These are phyloP conservation scores for Tephrocybe sp. DNA, from an alignment of 768 basidiomycete genomes.

Conservation along the genomic window DNA sequence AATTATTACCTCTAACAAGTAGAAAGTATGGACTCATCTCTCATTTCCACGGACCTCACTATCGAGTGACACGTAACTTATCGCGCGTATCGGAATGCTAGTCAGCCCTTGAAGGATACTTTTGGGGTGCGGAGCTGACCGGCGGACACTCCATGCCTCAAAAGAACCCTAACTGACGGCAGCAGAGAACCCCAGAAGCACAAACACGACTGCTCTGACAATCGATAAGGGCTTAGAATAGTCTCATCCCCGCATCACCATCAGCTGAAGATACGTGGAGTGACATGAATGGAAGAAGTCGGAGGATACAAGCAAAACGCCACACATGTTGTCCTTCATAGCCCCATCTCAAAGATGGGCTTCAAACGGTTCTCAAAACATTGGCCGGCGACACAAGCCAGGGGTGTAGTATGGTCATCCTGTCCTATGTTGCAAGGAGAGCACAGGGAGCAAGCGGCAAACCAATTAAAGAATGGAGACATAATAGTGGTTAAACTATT, in stretches of 20 bases:
- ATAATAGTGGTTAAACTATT: constrained; percentile 73
- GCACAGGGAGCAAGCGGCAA: constrained; percentile 48
- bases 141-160: too few species aligned
- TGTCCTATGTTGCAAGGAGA: constrained; percentile 58
- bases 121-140: background rate
- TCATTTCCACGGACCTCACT: background rate
- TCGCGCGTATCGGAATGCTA: background rate
- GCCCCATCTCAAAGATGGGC: constrained; percentile 6
- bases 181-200: too few species aligned
- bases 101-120: background rate
- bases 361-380: constrained; percentile 14
- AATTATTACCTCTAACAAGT: too few species aligned
- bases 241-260: too few species aligned
- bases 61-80: background rate
- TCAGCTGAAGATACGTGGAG: too few species aligned
- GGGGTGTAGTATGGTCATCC: constrained; percentile 61
- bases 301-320: background rate
- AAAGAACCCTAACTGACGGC: too few species aligned
- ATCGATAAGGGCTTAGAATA: too few species aligned
- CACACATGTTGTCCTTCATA: constrained; percentile 14
- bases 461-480: constrained; percentile 54
- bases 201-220: too few species aligned
- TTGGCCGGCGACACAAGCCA: constrained; percentile 58
- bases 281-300: background rate
- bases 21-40: background rate